Percentiles rank a stretch among this genome's conserved stretches.
Conservation (phyloP, 371 early-diverging fungal genomes). For the Basidiobolus heterosporus region DNA sequence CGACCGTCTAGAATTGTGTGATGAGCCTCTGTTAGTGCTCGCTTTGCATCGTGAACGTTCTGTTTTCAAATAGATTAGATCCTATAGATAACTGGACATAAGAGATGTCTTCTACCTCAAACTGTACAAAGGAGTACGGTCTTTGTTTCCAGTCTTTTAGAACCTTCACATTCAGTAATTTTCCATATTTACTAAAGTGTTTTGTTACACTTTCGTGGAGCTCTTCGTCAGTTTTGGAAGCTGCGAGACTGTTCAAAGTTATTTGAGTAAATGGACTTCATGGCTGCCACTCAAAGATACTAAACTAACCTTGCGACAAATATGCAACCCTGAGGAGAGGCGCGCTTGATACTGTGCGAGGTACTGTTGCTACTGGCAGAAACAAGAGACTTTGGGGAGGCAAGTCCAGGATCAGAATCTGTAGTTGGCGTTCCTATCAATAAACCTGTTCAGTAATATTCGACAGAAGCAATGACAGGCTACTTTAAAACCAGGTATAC, state of each 20-base stretch:
- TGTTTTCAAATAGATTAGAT: constrained; percentile 1
- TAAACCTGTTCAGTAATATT: no score
- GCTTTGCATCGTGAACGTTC: constrained; percentile 33
- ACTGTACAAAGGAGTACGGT: constrained; percentile 81
- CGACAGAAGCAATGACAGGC: no score
- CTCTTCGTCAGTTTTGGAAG: constrained; percentile 36
- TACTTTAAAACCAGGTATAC: no score
- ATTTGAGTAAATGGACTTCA: not conserved
- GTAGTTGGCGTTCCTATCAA: no score
- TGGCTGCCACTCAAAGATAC: not conserved
- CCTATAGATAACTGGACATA: not conserved
- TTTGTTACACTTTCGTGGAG: constrained; percentile 35
- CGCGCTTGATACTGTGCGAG: not conserved
- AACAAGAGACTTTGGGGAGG: no score
- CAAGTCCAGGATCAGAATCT: no score
- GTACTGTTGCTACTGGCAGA: no score
- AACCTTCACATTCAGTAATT: constrained; percentile 53
- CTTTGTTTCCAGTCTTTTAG: constrained; percentile 56
- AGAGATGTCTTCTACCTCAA: constrained; percentile 22
- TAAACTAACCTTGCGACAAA: constrained; percentile 34
- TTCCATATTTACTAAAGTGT: constrained; percentile 55
- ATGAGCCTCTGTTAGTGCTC: constrained; percentile 47
- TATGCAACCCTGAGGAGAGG: constrained; percentile 25
- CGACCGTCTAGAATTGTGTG: constrained; percentile 50
- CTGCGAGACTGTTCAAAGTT: constrained; percentile 31